Percentiles rank a stretch among this genome's conserved stretches.
Evolutionary conservation across 768 basidiomycete species (phyloP).

Genomic region (Naematelia encephala): DNA sequence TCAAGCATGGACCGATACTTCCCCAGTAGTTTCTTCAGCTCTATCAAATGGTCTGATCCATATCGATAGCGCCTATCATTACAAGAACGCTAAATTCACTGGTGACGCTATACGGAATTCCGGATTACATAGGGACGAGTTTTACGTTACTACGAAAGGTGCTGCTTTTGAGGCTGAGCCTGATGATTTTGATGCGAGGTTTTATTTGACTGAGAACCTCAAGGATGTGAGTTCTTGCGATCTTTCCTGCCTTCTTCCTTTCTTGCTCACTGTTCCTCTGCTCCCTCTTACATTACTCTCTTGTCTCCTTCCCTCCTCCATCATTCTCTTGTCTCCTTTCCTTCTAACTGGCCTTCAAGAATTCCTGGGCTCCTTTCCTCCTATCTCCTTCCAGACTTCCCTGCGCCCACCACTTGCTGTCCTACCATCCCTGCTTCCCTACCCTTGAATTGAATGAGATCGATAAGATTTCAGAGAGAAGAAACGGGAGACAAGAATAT

Average conservation of each 20-base stretch:
- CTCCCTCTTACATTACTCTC: too few species aligned
- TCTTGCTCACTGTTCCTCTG: too few species aligned
- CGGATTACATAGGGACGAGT: conserved; percentile 19
- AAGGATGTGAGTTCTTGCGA: conserved; percentile 20
- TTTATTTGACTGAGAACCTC: conserved; percentile 12
- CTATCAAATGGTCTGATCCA: conserved; percentile 24
- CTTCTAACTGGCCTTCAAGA: too few species aligned
- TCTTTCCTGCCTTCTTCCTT: background rate
- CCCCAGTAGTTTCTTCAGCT: conserved; percentile 18
- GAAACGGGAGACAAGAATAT: background rate
- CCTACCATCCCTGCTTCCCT: background rate
- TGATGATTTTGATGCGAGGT: conserved; percentile 19
- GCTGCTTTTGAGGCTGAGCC: conserved; percentile 16
- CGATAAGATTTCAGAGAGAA: too few species aligned
- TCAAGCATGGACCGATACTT: conserved; percentile 22
- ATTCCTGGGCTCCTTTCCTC: too few species aligned
- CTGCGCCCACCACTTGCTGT: too few species aligned
- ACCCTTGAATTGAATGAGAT: background rate
- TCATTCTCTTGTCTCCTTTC: too few species aligned
- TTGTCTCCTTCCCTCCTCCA: too few species aligned
- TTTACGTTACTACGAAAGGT: conserved; percentile 35
- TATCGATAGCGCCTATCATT: conserved; percentile 33
- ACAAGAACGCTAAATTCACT: conserved; percentile 27
- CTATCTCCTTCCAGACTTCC: background rate
- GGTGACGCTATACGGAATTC: conserved; percentile 20